A percentile compares a stretch with the other conserved stretches of the same genome.
Evolutionary conservation across 2,329 filamentous ascomycete genomes (phyloP).

Genomic region (Colletotrichum lentis): DNA sequence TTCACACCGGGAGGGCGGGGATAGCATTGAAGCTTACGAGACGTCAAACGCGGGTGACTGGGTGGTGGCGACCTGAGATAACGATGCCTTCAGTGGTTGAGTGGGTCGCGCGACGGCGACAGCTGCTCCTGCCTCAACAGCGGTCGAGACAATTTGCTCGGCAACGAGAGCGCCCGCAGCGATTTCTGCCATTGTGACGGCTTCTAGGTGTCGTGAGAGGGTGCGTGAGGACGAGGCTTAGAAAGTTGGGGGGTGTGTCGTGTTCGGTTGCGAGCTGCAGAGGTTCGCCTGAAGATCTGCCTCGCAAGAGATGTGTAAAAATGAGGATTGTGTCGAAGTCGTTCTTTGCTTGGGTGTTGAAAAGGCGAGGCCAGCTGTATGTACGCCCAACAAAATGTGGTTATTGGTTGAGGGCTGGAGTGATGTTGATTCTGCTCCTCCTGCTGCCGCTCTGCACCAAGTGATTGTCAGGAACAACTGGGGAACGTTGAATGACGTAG

Average conservation of each 20-base stretch:
- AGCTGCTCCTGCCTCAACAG: slow-evolving; percentile 51
- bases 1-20: neutral
- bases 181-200: slow-evolving; percentile 48
- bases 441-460: too few species aligned
- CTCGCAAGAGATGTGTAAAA: too few species aligned
- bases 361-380: neutral
- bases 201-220: neutral
- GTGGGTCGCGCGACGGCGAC: slow-evolving; percentile 60
- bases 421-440: neutral
- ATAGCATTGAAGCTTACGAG: slow-evolving; percentile 41
- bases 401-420: slow-evolving; percentile 9
- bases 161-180: slow-evolving; percentile 50
- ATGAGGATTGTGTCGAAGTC: neutral
- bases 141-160: slow-evolving; percentile 53
- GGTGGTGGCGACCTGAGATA: slow-evolving; percentile 55
- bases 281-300: neutral
- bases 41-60: slow-evolving; percentile 41
- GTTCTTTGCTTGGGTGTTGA: neutral
- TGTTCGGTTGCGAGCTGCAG: neutral
- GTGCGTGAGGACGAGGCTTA: neutral
- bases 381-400: slow-evolving; percentile 16
- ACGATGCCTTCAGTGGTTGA: slow-evolving; percentile 59
- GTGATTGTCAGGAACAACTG: slow-evolving; percentile 18
- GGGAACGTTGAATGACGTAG: slow-evolving; percentile 36
- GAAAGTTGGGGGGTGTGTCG: neutral